These are phyloP conservation scores for Dioscorea zingiberensis DNA, from an alignment of 106 monocot species.

Conservation along the genomic window DNA sequence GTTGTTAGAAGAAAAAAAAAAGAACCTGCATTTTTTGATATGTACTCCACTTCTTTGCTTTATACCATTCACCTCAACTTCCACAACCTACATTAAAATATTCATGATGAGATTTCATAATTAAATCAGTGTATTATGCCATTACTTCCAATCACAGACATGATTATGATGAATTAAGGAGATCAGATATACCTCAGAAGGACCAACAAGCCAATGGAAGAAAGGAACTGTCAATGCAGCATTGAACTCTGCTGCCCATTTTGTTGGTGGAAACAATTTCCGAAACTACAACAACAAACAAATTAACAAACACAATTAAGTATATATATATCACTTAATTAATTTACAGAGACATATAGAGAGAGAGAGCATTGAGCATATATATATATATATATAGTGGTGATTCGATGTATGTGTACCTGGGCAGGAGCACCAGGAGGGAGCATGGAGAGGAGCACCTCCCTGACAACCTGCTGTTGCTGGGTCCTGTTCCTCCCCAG, in stretches of 20 bases:
- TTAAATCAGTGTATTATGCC: no score
- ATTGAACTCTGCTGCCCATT: conserved; percentile 94
- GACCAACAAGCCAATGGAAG: conserved; percentile 97
- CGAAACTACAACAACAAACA: conserved; percentile 41
- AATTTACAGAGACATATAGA: no score
- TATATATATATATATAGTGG: no score
- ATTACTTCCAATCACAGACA: no score
- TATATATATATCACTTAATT: no score
- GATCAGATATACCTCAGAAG: conserved; percentile 98
- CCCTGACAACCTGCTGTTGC: conserved; percentile 89
- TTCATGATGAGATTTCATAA: not conserved
- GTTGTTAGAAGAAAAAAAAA: not conserved
- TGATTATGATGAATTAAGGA: no score
- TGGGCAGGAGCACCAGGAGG: conserved; percentile 94
- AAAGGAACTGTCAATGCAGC: conserved; percentile 89
- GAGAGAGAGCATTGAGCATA: no score
- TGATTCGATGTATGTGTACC: conserved; percentile 13
- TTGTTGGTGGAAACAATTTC: conserved; percentile 84
- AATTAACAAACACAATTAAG: no score
- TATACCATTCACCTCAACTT: conserved; percentile 87
- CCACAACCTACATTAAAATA: conserved; percentile 50
- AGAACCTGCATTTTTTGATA: conserved; percentile 85
- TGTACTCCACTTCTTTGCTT: conserved; percentile 91
- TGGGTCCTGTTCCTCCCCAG: conserved; percentile 57
- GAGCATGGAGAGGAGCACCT: conserved; percentile 90